Evolutionary conservation across 495 filamentous ascomycete genomes (phyloP).

Genomic region (Penicillium diatomitis): DNA sequence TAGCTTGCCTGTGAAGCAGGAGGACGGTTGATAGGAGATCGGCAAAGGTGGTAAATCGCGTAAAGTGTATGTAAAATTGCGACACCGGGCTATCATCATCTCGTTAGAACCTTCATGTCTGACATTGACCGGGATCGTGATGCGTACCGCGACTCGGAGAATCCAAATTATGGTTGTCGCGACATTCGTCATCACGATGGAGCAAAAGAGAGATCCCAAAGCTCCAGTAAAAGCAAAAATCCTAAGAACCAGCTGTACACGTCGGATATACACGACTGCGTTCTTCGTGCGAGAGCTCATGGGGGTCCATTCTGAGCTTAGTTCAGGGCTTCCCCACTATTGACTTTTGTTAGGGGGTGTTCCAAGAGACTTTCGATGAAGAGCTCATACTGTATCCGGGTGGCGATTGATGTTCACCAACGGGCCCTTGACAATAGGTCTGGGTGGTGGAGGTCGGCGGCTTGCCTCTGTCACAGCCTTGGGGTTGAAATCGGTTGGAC

Average conservation of each 20-base stretch:
- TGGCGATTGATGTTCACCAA: conserved; percentile 71
- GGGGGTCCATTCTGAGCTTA: conserved; percentile 44
- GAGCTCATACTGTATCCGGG: conserved; percentile 60
- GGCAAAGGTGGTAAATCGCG: conserved; percentile 64
- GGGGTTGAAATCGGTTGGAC: conserved; percentile 66
- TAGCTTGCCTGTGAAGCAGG: conserved; percentile 75
- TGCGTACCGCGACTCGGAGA: conserved; percentile 63
- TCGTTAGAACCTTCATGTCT: conserved; percentile 1
- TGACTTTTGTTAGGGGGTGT: conserved; percentile 5
- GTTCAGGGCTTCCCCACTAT: conserved; percentile 37
- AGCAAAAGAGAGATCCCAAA: conserved; percentile 58
- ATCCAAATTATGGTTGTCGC: conserved; percentile 58
- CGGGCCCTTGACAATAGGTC: conserved; percentile 60
- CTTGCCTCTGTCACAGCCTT: conserved; percentile 72
- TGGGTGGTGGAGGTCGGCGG: conserved; percentile 43
- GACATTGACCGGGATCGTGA: too few relatives aligned
- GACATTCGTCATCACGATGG: conserved; percentile 63
- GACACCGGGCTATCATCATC: conserved; percentile 50
- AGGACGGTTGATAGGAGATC: conserved; percentile 56
- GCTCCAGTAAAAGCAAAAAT: conserved; percentile 56
- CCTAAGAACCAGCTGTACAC: conserved; percentile 57
- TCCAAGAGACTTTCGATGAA: too few relatives aligned
- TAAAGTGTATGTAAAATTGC: conserved; percentile 64
- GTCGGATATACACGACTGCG: conserved; percentile 55
- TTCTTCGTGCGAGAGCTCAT: conserved; percentile 64